A percentile compares a stretch with the other conserved stretches of the same genome.
These are phyloP conservation scores for Phytophthora lateralis DNA, from an alignment of 352 stramenopile genomes.

Conservation along the genomic window DNA sequence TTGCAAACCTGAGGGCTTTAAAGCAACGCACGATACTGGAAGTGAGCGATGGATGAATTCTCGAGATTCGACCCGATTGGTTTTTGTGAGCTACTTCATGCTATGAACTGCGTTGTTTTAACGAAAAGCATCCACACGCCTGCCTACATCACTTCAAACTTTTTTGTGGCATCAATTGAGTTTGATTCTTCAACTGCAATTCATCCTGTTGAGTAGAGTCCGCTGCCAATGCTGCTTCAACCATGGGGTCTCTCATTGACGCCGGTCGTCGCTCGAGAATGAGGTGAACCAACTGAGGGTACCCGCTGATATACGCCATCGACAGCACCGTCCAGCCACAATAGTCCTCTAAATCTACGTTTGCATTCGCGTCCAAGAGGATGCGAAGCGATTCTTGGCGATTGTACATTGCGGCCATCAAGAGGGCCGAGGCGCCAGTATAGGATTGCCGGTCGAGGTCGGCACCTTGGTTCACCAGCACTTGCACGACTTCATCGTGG, in stretches of 20 bases:
- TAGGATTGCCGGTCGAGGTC: neutral
- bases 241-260: neutral
- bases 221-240: neutral
- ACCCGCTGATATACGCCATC: constrained; percentile 6
- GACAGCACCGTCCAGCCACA: neutral
- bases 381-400: constrained; percentile 3
- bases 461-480: neutral
- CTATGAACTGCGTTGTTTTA: no score
- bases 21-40: no score
- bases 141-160: neutral
- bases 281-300: neutral
- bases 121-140: no score
- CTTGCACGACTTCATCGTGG: neutral
- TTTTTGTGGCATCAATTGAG: neutral
- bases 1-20: no score
- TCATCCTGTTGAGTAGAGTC: neutral
- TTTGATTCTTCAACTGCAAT: neutral
- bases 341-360: constrained; percentile 5
- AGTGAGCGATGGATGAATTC: no score
- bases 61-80: no score
- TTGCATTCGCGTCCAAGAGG: neutral
- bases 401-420: constrained; percentile 8
- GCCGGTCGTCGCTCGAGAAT: neutral
- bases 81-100: no score
- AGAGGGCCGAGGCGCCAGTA: neutral